Evolutionary conservation across 306 rosid genomes (phyloP).

Genomic region (Carpinus viminea): DNA sequence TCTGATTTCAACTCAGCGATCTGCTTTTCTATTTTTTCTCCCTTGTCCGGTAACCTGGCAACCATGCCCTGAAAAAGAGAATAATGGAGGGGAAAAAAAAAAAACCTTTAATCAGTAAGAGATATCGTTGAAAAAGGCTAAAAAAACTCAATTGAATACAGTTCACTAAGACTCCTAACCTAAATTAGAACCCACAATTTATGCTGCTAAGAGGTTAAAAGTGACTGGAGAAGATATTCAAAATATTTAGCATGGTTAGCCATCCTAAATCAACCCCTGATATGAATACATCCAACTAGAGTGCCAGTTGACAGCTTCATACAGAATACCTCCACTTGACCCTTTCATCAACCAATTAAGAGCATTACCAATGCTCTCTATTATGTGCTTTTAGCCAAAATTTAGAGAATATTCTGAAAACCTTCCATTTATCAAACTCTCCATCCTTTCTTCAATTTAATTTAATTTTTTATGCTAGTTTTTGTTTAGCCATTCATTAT

Average conservation of each 20-base stretch:
- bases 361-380: too few species aligned
- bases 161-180: neutral
- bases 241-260: neutral
- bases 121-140: neutral
- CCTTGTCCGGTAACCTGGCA: slow-evolving; percentile 78
- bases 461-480: too few species aligned
- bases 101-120: neutral
- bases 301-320: neutral
- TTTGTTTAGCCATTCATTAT: too few species aligned
- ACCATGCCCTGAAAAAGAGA: slow-evolving; percentile 53
- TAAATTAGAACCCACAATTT: neutral
- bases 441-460: too few species aligned
- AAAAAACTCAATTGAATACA: neutral
- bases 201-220: neutral
- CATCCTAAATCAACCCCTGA: neutral
- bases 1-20: slow-evolving; percentile 52
- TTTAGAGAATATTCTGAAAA: too few species aligned
- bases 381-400: too few species aligned
- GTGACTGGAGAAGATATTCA: neutral
- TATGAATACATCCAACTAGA: neutral
- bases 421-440: too few species aligned
- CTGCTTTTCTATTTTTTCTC: slow-evolving; percentile 55
- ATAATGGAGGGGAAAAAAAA: neutral
- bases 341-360: neutral
- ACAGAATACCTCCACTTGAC: neutral